Conservation (phyloP, 768 basidiomycete species). For the Leccinellum luteum region DNA sequence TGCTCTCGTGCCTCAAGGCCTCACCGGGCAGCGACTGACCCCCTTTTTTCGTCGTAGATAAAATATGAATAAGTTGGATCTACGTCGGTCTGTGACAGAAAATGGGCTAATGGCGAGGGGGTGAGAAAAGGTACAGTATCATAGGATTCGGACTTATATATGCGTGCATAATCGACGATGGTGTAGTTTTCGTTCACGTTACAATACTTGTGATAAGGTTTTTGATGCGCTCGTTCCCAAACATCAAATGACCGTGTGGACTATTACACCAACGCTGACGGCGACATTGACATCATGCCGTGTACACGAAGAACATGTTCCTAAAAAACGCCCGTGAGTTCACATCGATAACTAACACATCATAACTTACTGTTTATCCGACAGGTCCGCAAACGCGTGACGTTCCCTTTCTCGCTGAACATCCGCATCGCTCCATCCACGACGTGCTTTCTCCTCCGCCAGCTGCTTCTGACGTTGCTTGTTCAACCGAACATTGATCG, state of each 20-base stretch:
- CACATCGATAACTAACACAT: background rate
- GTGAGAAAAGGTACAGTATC: constrained; percentile 8
- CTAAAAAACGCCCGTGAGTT: constrained; percentile 28
- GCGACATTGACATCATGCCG: constrained; percentile 31
- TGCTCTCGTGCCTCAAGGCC: background rate
- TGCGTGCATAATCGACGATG: constrained; percentile 3
- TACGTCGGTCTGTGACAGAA: background rate
- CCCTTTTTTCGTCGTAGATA: constrained; percentile 1
- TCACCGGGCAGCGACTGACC: background rate
- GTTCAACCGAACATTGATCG: constrained; percentile 56
- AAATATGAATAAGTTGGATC: constrained; percentile 1
- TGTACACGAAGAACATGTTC: constrained; percentile 61
- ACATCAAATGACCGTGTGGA: background rate
- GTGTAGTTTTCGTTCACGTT: constrained; percentile 6
- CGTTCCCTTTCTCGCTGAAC: constrained; percentile 56
- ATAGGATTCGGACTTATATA: constrained; percentile 7
- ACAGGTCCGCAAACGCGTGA: constrained; percentile 61
- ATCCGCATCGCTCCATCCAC: constrained; percentile 59
- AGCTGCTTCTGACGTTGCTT: constrained; percentile 41
- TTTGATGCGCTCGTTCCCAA: constrained; percentile 4
- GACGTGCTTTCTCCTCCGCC: constrained; percentile 41
- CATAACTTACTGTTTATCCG: constrained; percentile 55
- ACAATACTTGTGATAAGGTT: constrained; percentile 7
- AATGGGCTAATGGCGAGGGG: background rate
- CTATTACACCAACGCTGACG: background rate